Evolutionary conservation across 495 filamentous ascomycete genomes (phyloP).

Genomic region (Chaetomium tenue): DNA sequence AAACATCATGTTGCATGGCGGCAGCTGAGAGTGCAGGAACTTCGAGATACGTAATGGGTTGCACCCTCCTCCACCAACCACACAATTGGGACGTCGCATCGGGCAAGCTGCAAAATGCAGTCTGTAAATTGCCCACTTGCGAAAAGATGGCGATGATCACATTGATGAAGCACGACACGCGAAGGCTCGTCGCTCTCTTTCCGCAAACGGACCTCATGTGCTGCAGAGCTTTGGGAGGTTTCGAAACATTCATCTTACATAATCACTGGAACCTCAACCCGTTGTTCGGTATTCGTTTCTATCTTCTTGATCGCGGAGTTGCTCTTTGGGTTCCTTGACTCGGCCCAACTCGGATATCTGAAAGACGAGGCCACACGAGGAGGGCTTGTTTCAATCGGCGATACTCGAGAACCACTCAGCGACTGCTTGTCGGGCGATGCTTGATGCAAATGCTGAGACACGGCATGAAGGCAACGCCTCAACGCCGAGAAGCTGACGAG

Average conservation of each 20-base stretch:
- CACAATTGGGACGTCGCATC: background rate
- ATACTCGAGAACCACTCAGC: too few species aligned
- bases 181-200: background rate
- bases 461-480: too few species aligned
- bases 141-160: background rate
- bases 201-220: constrained; percentile 5
- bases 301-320: background rate
- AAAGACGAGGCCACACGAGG: background rate
- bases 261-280: constrained; percentile 14
- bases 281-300: background rate
- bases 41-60: constrained; percentile 37
- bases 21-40: constrained; percentile 16
- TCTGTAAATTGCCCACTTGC: background rate
- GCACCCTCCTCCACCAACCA: constrained; percentile 20
- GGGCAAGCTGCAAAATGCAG: background rate
- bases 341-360: background rate
- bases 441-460: too few species aligned
- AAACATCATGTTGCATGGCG: constrained; percentile 30
- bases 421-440: too few species aligned
- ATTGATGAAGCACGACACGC: background rate
- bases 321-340: background rate
- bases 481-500: too few species aligned
- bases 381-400: background rate
- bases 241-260: constrained; percentile 18
- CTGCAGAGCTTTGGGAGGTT: constrained; percentile 3